Conservation (phyloP, 495 filamentous ascomycete species). For the Amniculicola lignicola region DNA sequence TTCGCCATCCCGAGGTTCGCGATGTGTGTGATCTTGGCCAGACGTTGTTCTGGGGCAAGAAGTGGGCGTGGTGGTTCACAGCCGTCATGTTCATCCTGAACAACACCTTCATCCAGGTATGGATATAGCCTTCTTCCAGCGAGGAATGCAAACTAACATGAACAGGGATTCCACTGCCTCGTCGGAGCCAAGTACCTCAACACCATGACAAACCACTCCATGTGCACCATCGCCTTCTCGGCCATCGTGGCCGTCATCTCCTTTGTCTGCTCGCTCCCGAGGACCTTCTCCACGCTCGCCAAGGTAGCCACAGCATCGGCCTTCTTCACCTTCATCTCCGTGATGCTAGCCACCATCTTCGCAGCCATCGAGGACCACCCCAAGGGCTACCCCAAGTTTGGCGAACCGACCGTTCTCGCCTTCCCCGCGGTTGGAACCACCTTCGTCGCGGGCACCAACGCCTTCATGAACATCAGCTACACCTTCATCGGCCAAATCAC, state of each 20-base stretch:
- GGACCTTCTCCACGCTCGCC: slow-evolving; percentile 75
- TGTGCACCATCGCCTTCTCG: slow-evolving; percentile 72
- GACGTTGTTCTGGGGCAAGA: slow-evolving; percentile 77
- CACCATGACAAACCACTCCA: slow-evolving; percentile 64
- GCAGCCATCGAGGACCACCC: slow-evolving; percentile 69
- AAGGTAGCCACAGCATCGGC: slow-evolving; percentile 72
- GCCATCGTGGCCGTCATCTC: slow-evolving; percentile 67
- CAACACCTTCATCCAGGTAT: slow-evolving; percentile 80
- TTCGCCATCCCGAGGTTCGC: slow-evolving; percentile 79
- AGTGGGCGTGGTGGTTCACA: slow-evolving; percentile 77
- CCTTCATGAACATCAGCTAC: slow-evolving; percentile 86
- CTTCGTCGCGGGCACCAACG: slow-evolving; percentile 73
- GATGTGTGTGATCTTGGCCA: slow-evolving; percentile 91
- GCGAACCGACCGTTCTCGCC: slow-evolving; percentile 60
- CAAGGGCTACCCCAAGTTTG: slow-evolving; percentile 45
- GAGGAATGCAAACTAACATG: neutral
- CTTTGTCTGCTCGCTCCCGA: slow-evolving; percentile 71
- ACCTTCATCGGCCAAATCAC: slow-evolving; percentile 94
- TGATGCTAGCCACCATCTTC: slow-evolving; percentile 75
- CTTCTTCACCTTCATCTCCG: slow-evolving; percentile 81
- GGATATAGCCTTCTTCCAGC: neutral
- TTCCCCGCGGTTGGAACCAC: slow-evolving; percentile 68
- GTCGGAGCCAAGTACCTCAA: slow-evolving; percentile 80
- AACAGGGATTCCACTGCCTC: slow-evolving; percentile 69
- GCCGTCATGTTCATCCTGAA: slow-evolving; percentile 87